Percentiles rank a stretch among this genome's conserved stretches.
Conservation (phyloP, 1,284 basidiomycete species). For the Cystobasidium pallidum region DNA sequence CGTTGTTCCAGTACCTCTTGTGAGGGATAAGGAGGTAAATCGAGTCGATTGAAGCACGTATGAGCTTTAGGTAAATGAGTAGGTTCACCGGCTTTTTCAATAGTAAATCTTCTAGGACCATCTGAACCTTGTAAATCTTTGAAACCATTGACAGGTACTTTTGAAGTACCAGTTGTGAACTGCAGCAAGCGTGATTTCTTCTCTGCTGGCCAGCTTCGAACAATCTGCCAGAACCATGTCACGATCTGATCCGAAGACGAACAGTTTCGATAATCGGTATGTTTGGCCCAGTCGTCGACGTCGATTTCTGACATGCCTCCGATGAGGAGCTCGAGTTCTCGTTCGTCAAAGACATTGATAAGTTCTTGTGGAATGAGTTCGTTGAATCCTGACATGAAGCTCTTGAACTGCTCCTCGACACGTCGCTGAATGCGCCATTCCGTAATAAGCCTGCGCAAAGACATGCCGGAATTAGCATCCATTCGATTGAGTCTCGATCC, state of each 20-base stretch:
- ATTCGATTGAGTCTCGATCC: not conserved
- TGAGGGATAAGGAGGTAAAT: slow-evolving; percentile 87
- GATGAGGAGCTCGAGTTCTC: slow-evolving; percentile 92
- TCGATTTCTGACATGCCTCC: slow-evolving; percentile 99
- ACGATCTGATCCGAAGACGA: slow-evolving; percentile 61
- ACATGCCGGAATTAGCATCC: not conserved
- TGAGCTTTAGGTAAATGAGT: slow-evolving; percentile 52
- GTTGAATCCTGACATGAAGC: slow-evolving; percentile 93
- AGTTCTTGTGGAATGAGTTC: slow-evolving; percentile 94
- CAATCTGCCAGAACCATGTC: slow-evolving; percentile 99
- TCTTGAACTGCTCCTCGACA: slow-evolving; percentile 92
- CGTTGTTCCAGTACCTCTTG: slow-evolving; percentile 88
- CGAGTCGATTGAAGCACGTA: slow-evolving; percentile 70
- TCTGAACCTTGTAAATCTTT: slow-evolving; percentile 98
- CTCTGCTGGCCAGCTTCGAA: slow-evolving; percentile 93
- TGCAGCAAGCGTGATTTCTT: slow-evolving; percentile 91
- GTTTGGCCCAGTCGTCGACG: slow-evolving; percentile 66
- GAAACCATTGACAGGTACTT: slow-evolving; percentile 98
- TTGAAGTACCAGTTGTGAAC: slow-evolving; percentile 95
- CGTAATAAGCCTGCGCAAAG: slow-evolving; percentile 66
- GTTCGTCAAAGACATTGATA: slow-evolving; percentile 96
- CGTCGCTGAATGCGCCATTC: slow-evolving; percentile 92
- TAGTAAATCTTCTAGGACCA: slow-evolving; percentile 90
- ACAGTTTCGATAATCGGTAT: slow-evolving; percentile 66
- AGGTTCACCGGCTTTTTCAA: slow-evolving; percentile 72